These are phyloP conservation scores for Rachicladosporium sp. DNA, from an alignment of 2,329 filamentous ascomycete species.

Conservation along the genomic window DNA sequence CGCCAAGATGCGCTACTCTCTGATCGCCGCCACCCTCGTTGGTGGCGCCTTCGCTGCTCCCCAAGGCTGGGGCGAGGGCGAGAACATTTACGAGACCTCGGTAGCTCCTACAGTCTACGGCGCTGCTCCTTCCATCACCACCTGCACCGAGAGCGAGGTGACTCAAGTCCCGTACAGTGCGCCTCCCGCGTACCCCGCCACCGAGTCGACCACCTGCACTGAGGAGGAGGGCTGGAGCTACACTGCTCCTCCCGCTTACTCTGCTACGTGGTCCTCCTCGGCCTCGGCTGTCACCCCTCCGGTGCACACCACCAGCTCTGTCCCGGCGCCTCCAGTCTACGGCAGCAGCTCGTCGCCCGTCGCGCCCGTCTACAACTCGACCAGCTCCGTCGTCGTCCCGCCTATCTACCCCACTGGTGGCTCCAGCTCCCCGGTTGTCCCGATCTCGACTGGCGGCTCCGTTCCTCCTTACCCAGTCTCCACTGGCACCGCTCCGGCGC, in stretches of 20 bases:
- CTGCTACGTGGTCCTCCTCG: neutral
- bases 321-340: neutral
- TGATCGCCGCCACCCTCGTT: slow-evolving; percentile 9
- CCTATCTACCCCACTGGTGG: neutral
- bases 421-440: no score
- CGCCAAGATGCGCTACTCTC: slow-evolving; percentile 8
- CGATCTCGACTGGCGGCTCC: neutral
- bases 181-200: neutral
- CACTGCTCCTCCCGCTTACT: neutral
- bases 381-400: slow-evolving; percentile 2
- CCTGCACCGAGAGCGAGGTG: slow-evolving; percentile 2
- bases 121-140: slow-evolving; percentile 3
- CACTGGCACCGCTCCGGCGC: neutral
- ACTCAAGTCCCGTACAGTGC: slow-evolving; percentile 3
- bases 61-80: slow-evolving; percentile 4
- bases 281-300: neutral
- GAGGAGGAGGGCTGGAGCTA: slow-evolving; percentile 2
- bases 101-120: slow-evolving; percentile 5
- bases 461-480: neutral
- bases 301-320: no score
- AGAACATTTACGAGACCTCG: slow-evolving; percentile 8
- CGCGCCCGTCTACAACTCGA: slow-evolving; percentile 2
- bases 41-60: slow-evolving; percentile 9
- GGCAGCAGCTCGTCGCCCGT: slow-evolving; percentile 1
- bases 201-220: slow-evolving; percentile 1